Base-by-base conservation (phyloP, 768 basidiomycete species). In the Mrakia hoshinonis region DNA sequence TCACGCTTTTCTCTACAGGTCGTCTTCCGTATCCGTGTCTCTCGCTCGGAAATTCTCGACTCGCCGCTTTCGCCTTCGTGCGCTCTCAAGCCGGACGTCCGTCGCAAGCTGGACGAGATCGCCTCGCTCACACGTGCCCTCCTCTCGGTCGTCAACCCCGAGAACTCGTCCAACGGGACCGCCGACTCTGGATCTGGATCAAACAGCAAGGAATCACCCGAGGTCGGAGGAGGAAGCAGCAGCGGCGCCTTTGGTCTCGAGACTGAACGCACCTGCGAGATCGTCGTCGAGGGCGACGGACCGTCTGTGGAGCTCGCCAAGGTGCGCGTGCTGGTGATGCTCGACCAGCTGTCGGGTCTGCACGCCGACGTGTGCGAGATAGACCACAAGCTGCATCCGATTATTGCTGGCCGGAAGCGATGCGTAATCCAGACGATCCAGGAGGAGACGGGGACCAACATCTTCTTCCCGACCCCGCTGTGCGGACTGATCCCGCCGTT, bases 391-490 rank as follows among this genome's bases (percentile, higher is more conserved):
- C 81, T 98, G 2, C 94, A 96, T 79, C 85, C 88, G 49, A 92
- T 96, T 78, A 84, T 96, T 73, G 90, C 92, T 24, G 91, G 91
- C 48, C 87, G 91, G 71, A 95, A 95, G 80, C 89, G 94, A 60
- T 83, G 84, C 72, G 84, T 88, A 39, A 82, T 99, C 46, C 95
- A 98, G 79, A 84, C 88, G 10, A 95, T 99, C 63, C 92, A 95
- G 78, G 92, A 97, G 80, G 93, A 97, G 79, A 97, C 95, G 0
- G 94, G 89, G 0, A 97, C 95, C 67, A 98, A 97, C 77, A 91
- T 98, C 73, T 98, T 97, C 80, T 86, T 90, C 74, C 94, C 95
- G 34, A 91, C 91, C 0, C 89, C 92, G 47, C 81, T 97, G 51
- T 91, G 92, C 76, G 92, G 90, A 49, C 85, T 94, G 29, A 83